Percentiles rank a stretch among this genome's conserved stretches.
Evolutionary conservation across 768 basidiomycete genomes (phyloP).

Genomic region (Trametes gibbosa): DNA sequence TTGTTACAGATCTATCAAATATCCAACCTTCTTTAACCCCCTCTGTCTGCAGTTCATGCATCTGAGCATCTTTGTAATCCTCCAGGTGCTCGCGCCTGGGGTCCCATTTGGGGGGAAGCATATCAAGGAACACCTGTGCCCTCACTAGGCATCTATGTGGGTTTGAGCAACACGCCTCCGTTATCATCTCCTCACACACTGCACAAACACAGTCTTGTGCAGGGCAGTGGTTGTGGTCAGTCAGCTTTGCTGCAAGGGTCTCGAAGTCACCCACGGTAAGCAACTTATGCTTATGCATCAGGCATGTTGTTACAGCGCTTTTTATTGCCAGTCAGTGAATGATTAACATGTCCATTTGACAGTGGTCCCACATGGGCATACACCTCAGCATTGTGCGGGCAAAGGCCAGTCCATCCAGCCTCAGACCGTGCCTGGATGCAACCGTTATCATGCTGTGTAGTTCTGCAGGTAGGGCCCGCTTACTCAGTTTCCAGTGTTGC

Average conservation of each 20-base stretch:
- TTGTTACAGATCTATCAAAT: too few species aligned
- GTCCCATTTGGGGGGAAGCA: neutral
- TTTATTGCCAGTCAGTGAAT: neutral
- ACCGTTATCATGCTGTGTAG: neutral
- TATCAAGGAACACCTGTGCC: neutral
- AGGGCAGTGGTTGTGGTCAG: neutral
- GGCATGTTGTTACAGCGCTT: neutral
- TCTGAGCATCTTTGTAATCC: constrained; percentile 5
- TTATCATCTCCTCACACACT: neutral
- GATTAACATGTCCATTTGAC: neutral
- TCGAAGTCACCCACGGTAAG: neutral
- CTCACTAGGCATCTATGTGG: neutral
- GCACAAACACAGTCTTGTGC: neutral
- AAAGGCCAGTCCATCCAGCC: neutral
- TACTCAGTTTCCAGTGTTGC: neutral
- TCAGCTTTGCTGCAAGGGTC: neutral
- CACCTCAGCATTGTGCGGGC: neutral
- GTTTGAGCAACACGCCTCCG: neutral
- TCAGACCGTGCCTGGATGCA: neutral
- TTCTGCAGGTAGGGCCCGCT: neutral
- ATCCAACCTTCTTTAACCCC: too few species aligned
- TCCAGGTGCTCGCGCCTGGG: neutral
- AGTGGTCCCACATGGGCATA: constrained; percentile 5
- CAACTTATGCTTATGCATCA: neutral
- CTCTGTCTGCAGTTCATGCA: too few species aligned